Base-by-base conservation (phyloP, 371 early-diverging fungal genomes). In the Apophysomyces elegans region DNA sequence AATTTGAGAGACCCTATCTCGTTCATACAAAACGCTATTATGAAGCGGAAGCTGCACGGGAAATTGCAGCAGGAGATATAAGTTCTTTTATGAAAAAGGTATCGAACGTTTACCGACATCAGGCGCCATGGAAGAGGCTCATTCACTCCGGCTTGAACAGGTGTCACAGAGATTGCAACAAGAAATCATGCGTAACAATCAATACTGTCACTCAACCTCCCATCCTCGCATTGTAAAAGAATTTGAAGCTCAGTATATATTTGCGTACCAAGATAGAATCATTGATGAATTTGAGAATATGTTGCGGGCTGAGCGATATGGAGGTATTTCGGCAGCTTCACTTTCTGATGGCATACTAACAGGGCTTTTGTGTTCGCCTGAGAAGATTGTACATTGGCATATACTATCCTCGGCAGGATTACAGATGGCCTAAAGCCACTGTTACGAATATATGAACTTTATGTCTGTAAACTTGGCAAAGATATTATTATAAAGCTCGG, bases 1-100 rank as follows among this genome's bases (percentile, higher is more conserved):
- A 91, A 67, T 93, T 93, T 74, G 96, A 95, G 72, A 73, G 79
- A 44, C 88, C 89, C 9, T 93, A 89, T 62, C 70, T 95, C 45
- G 83, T 83, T 0, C 82, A 86, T 47, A 92, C 93, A 0, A 83
- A 82, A 47, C 69, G 75, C 14, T 95, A 93, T 71, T 94, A 94
- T 77, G 83, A 79, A 45, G 72, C 79, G 5, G 96, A 94, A 64
- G 88, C 93, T 7, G 87, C 81, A 14, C 66, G 77, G 13, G 78
- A 84, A 41, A 82, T 93, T 16, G 78, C 91, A 0, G 71, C 73
- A 14, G 73, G 83, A 14, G 70, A 80, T 12, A 86, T 94, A 11
- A 89, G 93, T 5, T 75, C 72, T 12, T 95, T 88, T 69, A 93
- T 95, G 92, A 73, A 68, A 47, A 83, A 80, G 70, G 91, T 85